These are phyloP conservation scores for Ceratobasidium sp. DNA, from an alignment of 1,284 basidiomycete genomes.

Conservation along the genomic window DNA sequence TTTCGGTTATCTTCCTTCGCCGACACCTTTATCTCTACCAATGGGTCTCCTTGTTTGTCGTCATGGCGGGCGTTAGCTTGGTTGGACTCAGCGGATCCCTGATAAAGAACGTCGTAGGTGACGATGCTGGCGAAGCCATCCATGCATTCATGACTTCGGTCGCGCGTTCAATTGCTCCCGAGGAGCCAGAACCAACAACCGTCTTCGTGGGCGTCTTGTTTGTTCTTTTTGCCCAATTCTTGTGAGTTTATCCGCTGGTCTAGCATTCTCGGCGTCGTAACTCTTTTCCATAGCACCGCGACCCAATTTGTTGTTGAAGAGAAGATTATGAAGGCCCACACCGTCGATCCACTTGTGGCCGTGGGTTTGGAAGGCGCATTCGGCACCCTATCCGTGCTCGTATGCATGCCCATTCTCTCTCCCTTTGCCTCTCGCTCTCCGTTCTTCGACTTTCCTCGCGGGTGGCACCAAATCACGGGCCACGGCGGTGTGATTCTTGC, in stretches of 20 bases:
- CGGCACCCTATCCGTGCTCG: constrained; percentile 80
- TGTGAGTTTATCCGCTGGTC: constrained; percentile 65
- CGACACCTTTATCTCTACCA: constrained; percentile 83
- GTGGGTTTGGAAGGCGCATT: constrained; percentile 96
- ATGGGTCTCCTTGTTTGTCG: constrained; percentile 91
- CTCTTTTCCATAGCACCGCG: constrained; percentile 69
- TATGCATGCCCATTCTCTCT: constrained; percentile 77
- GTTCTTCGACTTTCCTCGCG: constrained; percentile 92
- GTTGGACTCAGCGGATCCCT: constrained; percentile 93
- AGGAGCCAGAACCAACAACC: constrained; percentile 43
- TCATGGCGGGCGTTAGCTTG: constrained; percentile 89
- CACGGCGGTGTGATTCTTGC: constrained; percentile 82
- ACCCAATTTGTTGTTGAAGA: constrained; percentile 96
- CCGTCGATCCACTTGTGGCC: constrained; percentile 90
- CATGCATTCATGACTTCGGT: constrained; percentile 31
- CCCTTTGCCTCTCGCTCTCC: constrained; percentile 71
- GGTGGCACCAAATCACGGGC: constrained; percentile 88
- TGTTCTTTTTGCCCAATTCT: constrained; percentile 96
- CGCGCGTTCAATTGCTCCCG: constrained; percentile 34
- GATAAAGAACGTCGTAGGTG: constrained; percentile 68
- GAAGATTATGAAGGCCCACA: constrained; percentile 89
- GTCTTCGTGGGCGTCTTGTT: constrained; percentile 75
- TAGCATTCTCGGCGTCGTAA: constrained; percentile 1
- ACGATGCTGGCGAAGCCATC: constrained; percentile 48
- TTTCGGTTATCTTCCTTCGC: constrained; percentile 92